Percentiles rank a stretch among this genome's conserved stretches.
phyloP scores from a whole-genome alignment of 345 rosid species.

The Populus alba region DNA sequence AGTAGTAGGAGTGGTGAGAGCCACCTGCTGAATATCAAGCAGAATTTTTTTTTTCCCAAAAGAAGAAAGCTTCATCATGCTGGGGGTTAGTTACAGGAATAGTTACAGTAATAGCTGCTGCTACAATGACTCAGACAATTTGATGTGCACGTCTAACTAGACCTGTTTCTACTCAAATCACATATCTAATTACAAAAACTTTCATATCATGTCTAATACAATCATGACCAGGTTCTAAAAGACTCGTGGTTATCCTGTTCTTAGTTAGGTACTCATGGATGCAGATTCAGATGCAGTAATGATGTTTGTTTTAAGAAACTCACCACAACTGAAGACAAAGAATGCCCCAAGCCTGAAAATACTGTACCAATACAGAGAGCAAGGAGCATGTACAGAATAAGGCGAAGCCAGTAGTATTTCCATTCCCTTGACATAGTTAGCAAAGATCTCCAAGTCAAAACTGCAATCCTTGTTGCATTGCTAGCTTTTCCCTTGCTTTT shows the following conservation, averaged over 20 bases:
- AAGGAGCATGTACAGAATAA: slow-evolving; percentile 79
- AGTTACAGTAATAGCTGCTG: background rate
- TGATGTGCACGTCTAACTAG: background rate
- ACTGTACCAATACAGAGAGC: slow-evolving; percentile 74
- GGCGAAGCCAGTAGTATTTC: slow-evolving; percentile 98
- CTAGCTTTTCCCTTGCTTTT: slow-evolving; percentile 90
- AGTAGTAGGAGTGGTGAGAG: background rate
- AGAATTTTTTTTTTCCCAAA: background rate
- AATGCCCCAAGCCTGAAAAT: slow-evolving; percentile 90
- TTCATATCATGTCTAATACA: background rate
- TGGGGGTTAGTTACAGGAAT: background rate
- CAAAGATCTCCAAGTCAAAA: slow-evolving; percentile 94
- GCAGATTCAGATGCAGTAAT: background rate
- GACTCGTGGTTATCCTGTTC: background rate
- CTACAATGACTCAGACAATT: background rate
- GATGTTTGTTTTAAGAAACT: slow-evolving; percentile 24
- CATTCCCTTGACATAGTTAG: slow-evolving; percentile 96
- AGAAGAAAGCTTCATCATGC: background rate
- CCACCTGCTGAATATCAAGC: background rate
- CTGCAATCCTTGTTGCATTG: slow-evolving; percentile 73
- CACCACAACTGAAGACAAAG: slow-evolving; percentile 90
- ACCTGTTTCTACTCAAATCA: background rate
- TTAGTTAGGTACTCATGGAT: background rate
- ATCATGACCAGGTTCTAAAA: background rate
- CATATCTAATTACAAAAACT: background rate